A percentile compares a stretch with the other conserved stretches of the same genome.
These are phyloP conservation scores for Fusarium paranaense DNA, from an alignment of 2,329 filamentous ascomycete species.

Conservation along the genomic window DNA sequence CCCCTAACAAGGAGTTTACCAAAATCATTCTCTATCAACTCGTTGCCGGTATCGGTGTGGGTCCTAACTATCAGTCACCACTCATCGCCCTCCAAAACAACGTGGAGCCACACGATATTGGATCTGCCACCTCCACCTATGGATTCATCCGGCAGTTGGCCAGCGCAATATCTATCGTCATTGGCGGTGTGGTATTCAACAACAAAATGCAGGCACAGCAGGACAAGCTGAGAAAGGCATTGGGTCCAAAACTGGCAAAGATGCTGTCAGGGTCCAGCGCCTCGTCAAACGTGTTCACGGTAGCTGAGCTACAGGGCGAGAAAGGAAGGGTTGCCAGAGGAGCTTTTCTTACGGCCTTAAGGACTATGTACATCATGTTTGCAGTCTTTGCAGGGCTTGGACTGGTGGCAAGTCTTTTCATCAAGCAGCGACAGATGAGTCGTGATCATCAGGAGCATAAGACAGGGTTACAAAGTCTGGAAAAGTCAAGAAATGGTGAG, in stretches of 20 bases:
- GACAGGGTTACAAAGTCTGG: not conserved
- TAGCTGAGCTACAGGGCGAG: not conserved
- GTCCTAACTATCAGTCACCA: not conserved
- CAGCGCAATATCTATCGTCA: slow-evolving; percentile 70
- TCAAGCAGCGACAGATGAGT: not conserved
- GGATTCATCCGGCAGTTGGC: slow-evolving; percentile 72
- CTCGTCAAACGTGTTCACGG: not conserved
- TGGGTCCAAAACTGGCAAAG: not conserved
- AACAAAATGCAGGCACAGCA: not conserved
- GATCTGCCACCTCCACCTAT: slow-evolving; percentile 70
- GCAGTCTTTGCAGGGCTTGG: not conserved
- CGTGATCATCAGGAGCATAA: not conserved
- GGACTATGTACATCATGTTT: not conserved
- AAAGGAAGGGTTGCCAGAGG: not conserved
- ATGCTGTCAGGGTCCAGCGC: not conserved
- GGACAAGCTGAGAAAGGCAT: not conserved
- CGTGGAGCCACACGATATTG: slow-evolving; percentile 67
- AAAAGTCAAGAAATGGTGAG: not conserved
- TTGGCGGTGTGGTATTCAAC: slow-evolving; percentile 67
- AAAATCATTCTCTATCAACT: not conserved
- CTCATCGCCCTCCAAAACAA: slow-evolving; percentile 58
- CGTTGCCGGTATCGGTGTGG: not conserved
- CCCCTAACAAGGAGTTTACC: not conserved
- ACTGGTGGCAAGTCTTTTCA: not conserved
- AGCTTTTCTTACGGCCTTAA: not conserved